Percentiles rank a stretch among this genome's conserved stretches.
Conservation (phyloP, 1,284 basidiomycete species). For the Tylopilus sp. region DNA sequence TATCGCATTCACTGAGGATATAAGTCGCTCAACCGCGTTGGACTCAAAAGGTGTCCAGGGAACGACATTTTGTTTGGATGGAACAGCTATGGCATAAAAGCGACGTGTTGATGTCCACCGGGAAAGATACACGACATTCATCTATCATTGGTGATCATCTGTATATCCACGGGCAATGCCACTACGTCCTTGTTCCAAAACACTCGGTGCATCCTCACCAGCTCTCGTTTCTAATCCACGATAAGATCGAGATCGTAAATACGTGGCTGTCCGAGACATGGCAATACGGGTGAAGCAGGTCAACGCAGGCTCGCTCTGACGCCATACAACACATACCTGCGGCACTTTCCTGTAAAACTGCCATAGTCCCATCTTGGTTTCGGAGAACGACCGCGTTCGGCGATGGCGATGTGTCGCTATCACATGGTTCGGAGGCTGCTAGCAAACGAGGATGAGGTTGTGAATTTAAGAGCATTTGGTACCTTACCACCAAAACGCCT, state of each 20-base stretch:
- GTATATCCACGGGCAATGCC: slow-evolving; percentile 93
- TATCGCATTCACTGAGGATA: too few species aligned
- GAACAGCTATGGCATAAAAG: too few species aligned
- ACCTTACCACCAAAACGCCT: slow-evolving; percentile 69
- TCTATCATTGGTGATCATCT: slow-evolving; percentile 52
- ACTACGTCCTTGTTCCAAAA: slow-evolving; percentile 89
- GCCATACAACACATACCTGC: slow-evolving; percentile 61
- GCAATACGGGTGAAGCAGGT: slow-evolving; percentile 17
- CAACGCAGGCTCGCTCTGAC: slow-evolving; percentile 13
- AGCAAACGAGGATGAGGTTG: slow-evolving; percentile 5
- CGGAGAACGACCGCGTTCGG: slow-evolving; percentile 65
- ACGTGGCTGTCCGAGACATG: slow-evolving; percentile 48
- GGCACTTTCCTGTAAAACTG: slow-evolving; percentile 72
- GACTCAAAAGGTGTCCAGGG: too few species aligned
- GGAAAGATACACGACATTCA: neutral
- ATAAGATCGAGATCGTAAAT: slow-evolving; percentile 79
- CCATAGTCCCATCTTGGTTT: slow-evolving; percentile 70
- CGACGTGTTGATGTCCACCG: too few species aligned
- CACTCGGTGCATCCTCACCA: slow-evolving; percentile 84
- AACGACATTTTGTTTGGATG: too few species aligned
- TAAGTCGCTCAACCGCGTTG: too few species aligned
- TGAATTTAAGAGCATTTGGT: slow-evolving; percentile 1
- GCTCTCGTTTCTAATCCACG: slow-evolving; percentile 86
- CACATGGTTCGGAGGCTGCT: slow-evolving; percentile 11
- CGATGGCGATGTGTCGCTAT: slow-evolving; percentile 22